Evolutionary conservation across 257 asterid genomes (phyloP).

Genomic region (Petrea volubilis): DNA sequence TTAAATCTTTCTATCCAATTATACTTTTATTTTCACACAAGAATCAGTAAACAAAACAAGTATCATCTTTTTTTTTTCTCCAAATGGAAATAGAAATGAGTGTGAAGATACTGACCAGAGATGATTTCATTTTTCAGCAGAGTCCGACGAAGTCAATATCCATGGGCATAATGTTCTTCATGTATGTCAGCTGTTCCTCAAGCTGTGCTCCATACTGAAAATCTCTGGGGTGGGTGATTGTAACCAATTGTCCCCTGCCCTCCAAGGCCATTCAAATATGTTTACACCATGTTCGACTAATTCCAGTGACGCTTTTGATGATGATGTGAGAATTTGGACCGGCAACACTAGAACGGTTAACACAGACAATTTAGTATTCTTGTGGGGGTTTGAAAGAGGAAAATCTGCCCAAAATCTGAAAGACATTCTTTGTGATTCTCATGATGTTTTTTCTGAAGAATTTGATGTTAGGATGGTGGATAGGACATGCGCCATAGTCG

Average conservation of each 20-base stretch:
- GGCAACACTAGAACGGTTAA: slow-evolving; percentile 45
- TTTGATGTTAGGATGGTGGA: slow-evolving; percentile 74
- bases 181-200: slow-evolving; percentile 67
- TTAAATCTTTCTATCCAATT: no score
- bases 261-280: slow-evolving; percentile 40
- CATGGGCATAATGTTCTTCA: slow-evolving; percentile 74
- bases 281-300: slow-evolving; percentile 43
- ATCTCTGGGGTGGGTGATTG: slow-evolving; percentile 36
- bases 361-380: slow-evolving; percentile 51
- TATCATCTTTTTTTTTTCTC: no score
- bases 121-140: slow-evolving; percentile 40
- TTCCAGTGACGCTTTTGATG: slow-evolving; percentile 36
- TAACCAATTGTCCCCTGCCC: slow-evolving; percentile 34
- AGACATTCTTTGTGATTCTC: slow-evolving; percentile 49
- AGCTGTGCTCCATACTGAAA: slow-evolving; percentile 57
- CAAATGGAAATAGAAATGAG: no score
- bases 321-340: slow-evolving; percentile 51
- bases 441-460: slow-evolving; percentile 52
- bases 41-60: no score
- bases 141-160: slow-evolving; percentile 38
- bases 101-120: slow-evolving; percentile 16
- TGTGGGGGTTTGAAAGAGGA: slow-evolving; percentile 81
- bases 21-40: no score
- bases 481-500: slow-evolving; percentile 70
- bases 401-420: slow-evolving; percentile 62